A percentile compares a stretch with the other conserved stretches of the same genome.
phyloP scores from a whole-genome alignment of 306 rosid species.

The Corylus americana region DNA sequence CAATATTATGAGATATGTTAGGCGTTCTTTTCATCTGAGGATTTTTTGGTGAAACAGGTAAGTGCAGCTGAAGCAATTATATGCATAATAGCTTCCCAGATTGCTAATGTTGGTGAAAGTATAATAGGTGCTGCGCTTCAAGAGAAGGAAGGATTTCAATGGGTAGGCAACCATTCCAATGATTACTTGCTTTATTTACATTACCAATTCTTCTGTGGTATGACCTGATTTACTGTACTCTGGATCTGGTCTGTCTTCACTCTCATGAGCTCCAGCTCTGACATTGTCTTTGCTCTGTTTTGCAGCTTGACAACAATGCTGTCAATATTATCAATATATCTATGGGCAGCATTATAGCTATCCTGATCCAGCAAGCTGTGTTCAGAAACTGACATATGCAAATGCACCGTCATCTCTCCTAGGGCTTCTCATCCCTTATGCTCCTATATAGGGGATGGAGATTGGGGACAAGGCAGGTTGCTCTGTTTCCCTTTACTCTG shows the following conservation, averaged over 20 bases:
- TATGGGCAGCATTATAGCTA: constrained; percentile 83
- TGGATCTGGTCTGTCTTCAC: constrained; percentile 1
- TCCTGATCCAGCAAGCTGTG: constrained; percentile 73
- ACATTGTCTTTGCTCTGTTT: constrained; percentile 15
- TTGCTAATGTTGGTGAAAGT: constrained; percentile 97
- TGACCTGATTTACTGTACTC: constrained; percentile 13
- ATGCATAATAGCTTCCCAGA: constrained; percentile 87
- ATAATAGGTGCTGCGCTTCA: constrained; percentile 89
- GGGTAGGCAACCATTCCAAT: constrained; percentile 58
- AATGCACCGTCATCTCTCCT: constrained; percentile 18
- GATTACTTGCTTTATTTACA: not conserved
- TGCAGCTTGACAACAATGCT: constrained; percentile 90
- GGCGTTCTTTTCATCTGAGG: not conserved
- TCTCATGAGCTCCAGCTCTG: constrained; percentile 5
- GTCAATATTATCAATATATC: constrained; percentile 92
- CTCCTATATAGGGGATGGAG: not conserved
- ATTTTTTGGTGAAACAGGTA: constrained; percentile 48
- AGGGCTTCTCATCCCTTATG: not conserved
- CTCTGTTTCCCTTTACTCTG: not conserved
- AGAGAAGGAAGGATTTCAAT: constrained; percentile 90
- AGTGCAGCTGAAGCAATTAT: constrained; percentile 60
- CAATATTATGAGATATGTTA: constrained; percentile 10
- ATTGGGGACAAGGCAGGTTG: not conserved
- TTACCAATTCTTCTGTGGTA: not conserved
- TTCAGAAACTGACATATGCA: constrained; percentile 43